Base-by-base conservation (phyloP, 352 stramenopile species). In the Pythium guiyangense region DNA sequence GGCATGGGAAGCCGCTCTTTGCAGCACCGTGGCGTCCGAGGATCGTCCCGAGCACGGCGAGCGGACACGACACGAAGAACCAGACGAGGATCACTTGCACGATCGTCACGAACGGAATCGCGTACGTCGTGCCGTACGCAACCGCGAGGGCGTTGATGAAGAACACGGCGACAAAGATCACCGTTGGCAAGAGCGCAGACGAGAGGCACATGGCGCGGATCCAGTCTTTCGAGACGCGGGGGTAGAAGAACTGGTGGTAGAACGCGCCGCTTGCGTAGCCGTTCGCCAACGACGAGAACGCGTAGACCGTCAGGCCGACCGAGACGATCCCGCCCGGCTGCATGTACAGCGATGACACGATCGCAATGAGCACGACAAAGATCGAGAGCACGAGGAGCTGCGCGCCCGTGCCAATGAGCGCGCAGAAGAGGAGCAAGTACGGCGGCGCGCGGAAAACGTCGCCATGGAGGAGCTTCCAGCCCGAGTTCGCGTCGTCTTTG, bases 401-500 rank as follows among this genome's bases (percentile, higher is more conserved):
- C 26, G 91, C 96, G 31, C 97, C 97, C 0, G 96, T 98, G 43
- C 97, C 97, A 6, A 98, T 72, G 14, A 99, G 71, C 14, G 97
- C 95, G n/a, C 88, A 92, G 70, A 99, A 98, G 10, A 99, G 62
- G 49, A 97, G 84, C 45, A 99, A 61, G 52, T 96, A 90, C 1
- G 75, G 68, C 6, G 97, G 97, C 20, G 90, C 88, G 46, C 97
- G 91, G 62, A 99, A 97, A 14, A 97, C 87, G 52, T 97, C 90
- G 27, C 96, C 96, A 60, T 98, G 95, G 9, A 99, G 77, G 55
- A 98, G 82, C 64, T 99, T 99, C 96, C 96, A 99, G 20, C 96
- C 96, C 25, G 84, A 90, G 62, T 90, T 92, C 37, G 80, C 67
- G 45, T 95, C 86, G 42, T 94, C 82, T 45, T 87, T 89, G 3